Percentiles rank a stretch among this genome's conserved stretches.
Conservation (phyloP, 768 basidiomycete genomes). For the Tylopilus rubrobrunneus region DNA sequence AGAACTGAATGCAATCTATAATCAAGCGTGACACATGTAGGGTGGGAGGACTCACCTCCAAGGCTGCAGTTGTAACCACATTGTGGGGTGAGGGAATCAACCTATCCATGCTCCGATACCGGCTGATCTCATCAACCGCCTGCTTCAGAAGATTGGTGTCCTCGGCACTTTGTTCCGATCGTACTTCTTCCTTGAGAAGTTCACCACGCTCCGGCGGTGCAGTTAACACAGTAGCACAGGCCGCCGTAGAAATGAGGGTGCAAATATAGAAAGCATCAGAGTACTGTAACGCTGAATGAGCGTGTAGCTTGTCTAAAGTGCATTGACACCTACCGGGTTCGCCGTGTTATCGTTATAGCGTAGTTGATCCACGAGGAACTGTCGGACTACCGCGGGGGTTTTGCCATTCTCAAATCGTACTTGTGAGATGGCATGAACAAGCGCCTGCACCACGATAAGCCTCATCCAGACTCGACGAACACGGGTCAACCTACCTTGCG, state of each 20-base stretch:
- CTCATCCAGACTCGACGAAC: background rate
- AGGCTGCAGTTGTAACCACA: conserved; percentile 82
- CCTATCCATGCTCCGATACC: conserved; percentile 93
- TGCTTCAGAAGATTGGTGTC: conserved; percentile 69
- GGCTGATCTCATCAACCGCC: conserved; percentile 77
- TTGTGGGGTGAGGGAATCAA: conserved; percentile 94
- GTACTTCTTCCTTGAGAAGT: conserved; percentile 63
- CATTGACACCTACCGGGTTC: conserved; percentile 60
- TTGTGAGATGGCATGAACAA: conserved; percentile 79
- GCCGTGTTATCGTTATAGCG: conserved; percentile 93
- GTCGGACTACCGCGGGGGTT: conserved; percentile 79
- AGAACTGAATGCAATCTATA: conserved; percentile 50
- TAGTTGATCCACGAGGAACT: conserved; percentile 89
- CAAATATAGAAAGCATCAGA: conserved; percentile 91
- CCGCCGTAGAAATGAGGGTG: conserved; percentile 77
- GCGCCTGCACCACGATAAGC: conserved; percentile 43
- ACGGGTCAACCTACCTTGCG: conserved; percentile 60
- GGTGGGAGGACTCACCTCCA: conserved; percentile 63
- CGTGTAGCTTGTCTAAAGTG: background rate
- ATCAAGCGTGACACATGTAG: background rate
- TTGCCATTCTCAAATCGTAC: conserved; percentile 86
- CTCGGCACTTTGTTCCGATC: conserved; percentile 62
- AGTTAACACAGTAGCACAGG: conserved; percentile 72
- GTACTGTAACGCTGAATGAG: conserved; percentile 47
- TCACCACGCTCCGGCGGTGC: conserved; percentile 80